These are phyloP conservation scores for Halenospora varia DNA, from an alignment of 495 filamentous ascomycete genomes.

Conservation along the genomic window DNA sequence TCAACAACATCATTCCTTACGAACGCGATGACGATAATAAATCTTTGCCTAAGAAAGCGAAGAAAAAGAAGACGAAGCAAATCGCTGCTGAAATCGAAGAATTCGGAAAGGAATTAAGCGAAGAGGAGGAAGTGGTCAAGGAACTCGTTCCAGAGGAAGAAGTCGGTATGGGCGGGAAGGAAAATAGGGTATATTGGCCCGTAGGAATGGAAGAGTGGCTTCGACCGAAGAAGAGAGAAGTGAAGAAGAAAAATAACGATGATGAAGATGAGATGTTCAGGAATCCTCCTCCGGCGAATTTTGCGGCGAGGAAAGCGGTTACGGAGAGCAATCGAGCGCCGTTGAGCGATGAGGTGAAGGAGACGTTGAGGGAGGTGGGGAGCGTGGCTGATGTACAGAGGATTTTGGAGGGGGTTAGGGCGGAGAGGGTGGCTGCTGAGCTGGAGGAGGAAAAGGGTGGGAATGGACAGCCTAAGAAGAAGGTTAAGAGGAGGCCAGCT, in stretches of 20 bases:
- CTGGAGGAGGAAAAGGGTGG: too few relatives aligned
- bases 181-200: conserved; percentile 91
- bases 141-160: conserved; percentile 62
- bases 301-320: conserved; percentile 15
- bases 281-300: conserved; percentile 27
- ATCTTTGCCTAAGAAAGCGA: conserved; percentile 43
- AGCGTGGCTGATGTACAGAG: conserved; percentile 24
- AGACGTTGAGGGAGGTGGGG: conserved; percentile 26
- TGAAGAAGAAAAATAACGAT: conserved; percentile 49
- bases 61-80: conserved; percentile 37
- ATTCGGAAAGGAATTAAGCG: conserved; percentile 38
- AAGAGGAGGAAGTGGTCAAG: conserved; percentile 41
- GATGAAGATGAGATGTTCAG: conserved; percentile 23
- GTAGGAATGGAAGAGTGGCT: conserved; percentile 88
- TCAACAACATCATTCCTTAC: conserved; percentile 78
- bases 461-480: too few relatives aligned
- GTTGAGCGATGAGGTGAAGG: conserved; percentile 19
- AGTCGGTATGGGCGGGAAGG: conserved; percentile 80
- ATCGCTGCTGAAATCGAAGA: conserved; percentile 25
- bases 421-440: conserved; percentile 1
- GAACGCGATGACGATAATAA: conserved; percentile 76
- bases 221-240: conserved; percentile 66
- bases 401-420: conserved; percentile 24
- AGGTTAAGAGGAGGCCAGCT: conserved; percentile 13
- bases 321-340: conserved; percentile 4